Evolutionary conservation across 2,329 filamentous ascomycete species (phyloP), one percentile per base, ranked within the genome.

Genomic region (Aspergillus ochraceus): DNA sequence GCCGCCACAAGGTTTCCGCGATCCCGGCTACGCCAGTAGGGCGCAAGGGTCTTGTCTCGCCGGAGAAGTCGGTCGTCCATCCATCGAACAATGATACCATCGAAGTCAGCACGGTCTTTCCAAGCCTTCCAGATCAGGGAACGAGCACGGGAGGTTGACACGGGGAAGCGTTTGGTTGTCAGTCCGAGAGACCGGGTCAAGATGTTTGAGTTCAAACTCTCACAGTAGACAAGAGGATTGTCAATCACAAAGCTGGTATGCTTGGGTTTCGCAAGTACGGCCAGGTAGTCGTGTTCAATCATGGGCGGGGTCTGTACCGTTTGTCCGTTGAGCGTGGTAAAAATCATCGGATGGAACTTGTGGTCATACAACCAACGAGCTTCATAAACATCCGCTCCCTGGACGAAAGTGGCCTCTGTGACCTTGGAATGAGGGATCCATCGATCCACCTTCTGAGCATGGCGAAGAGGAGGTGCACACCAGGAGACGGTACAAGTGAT

Each of bases 391-490:
- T 84, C 79, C 8, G 80, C 71, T 8, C 78, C 81, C 60, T 84
- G 79, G 3, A 84, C 79, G 59, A 84, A 84, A 0, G 80, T 84
- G 4, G 83, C 83, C 68, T 84, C 80, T 4, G 79, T 83, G 2
- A 84, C 81, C 54, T 82, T 81, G 19, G 82, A 79, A 61, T 83
- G 81, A 6, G 83, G 83, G 55, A 85, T 84, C 81, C 83, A 85
- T 52, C 79, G 76, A 52, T 85, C 80, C 58, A 80, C 74, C 68
- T 81, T 83, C 62, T 83, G 79, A 3, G 80, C 77, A 63, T 80
- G 79, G 19, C 77, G 77, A 42, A 78, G 75, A 3, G 82, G 81
- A 57, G 82, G 81, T 30, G 80, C 80, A 64, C 79, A 82, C 83
- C 83, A 85, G 24, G 80, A 81, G 2, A 85, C 81, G 14, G 80